Base-by-base conservation (phyloP, 805 yeast species). In the Wickerhamiella parazyma region DNA sequence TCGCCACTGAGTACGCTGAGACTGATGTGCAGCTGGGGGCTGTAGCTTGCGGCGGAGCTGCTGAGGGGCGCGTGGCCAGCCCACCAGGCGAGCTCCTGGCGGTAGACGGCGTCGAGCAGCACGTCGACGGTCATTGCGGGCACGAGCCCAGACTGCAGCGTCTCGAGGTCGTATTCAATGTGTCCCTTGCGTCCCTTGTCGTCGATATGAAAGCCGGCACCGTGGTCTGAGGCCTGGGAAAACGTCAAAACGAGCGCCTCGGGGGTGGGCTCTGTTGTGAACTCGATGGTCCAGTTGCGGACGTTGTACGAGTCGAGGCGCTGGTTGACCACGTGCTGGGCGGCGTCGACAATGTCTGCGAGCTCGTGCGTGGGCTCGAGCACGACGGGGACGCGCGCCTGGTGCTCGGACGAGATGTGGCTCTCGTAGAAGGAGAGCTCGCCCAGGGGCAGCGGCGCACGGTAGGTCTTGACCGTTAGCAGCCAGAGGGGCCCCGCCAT, bases 11-110 rank as follows among this genome's bases (percentile, higher is more conserved):
- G 63, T 45, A 87, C 65, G 18, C 85, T 78, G 48, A 86, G 70
- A 3, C 86, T 77, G n/a, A 89, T 53, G 55, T 84, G 91, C 49
- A 80, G 77, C 26, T 71, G 64, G 3, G 89, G 78, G 2, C 80
- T 64, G 54, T 73, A 78, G 0, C 76, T 71, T 24, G 76, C 59
- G n/a, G 66, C 70, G 38, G 69, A 51, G 31, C 63, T 61, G 20
- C 44, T 47, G 11, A 38, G 39, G 6, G 28, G 41, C 22, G 14
- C 37, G 41, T 11, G 51, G 39, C 19, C 58, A 18, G 48, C 50
- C 36, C 67, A 53, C 21, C 57, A 45, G 10, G 55, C 55, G 39
- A 66, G 48, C 43, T 73, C 78, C 8, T 64, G 57, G 14, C 53
- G 56, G 53, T 71, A 72, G 6, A 72, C 56, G 43, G 70, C 70